Base-by-base conservation (phyloP, 129 eudicot species). In the Smallanthus sonchifolius region DNA sequence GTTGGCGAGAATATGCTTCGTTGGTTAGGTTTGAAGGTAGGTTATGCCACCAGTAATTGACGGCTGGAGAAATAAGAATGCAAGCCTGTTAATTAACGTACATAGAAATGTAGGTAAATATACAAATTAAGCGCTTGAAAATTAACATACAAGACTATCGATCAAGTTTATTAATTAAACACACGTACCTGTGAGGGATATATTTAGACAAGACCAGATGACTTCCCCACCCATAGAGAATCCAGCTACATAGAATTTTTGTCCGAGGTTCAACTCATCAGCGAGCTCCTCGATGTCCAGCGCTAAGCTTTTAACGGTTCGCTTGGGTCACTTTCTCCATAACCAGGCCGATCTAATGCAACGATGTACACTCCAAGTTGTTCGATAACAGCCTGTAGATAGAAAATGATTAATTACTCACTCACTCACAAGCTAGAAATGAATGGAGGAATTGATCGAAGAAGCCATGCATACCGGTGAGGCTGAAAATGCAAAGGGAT, bases 241-340 rank as follows among this genome's bases (percentile, higher is more conserved):
- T 24, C 96, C 92, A 62, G 78, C 73, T 5, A 89, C 65, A 76
- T 86, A 83, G 62, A 89, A 89, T 60, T 83, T 89, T 19, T 79
- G 70, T 64, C 96, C 96, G n/a, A 89, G 75, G 13, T 64, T 87
- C 75, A 89, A 76, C 55, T 87, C 79, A 81, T 90, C 92, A 32
- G 87, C 96, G 24, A 90, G 79, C 78, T 87, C 88, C 71, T 90
- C 90, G 11, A 90, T 78, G 60, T 90, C 96, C 47, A 70, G 65
- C 9, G 96, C 78, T 47, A 65, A 44, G 66, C 88, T 89, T 70
- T 83, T 87, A 9, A 57, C 20, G 15, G 90, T 84, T 64, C 65
- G 70, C 2, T 76, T 73, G 90, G 92, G 44, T 89, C 92, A 56
- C 96, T 89, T 72, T 89, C 88, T 65, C 92, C 92, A 87, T 89